phyloP scores from a whole-genome alignment of 257 asterid species.

The Penstemon barbatus region DNA sequence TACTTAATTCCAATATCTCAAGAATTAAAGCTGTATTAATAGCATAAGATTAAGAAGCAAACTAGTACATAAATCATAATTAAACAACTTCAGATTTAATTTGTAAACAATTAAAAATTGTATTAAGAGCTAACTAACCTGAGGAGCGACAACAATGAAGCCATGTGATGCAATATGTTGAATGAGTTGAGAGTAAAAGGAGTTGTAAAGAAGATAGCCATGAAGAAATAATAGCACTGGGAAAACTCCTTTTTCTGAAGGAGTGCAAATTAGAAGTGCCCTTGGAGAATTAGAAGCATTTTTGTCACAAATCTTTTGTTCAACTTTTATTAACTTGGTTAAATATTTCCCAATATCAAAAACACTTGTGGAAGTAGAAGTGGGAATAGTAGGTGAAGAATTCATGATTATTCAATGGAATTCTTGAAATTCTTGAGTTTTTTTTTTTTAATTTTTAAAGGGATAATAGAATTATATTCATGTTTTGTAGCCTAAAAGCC shows the following conservation, averaged over 20 bases:
- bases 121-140: constrained; percentile 40
- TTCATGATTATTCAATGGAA: constrained; percentile 32
- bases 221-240: constrained; percentile 75
- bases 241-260: constrained; percentile 53
- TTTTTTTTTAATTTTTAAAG: neutral
- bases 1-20: neutral
- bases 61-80: too few relatives aligned
- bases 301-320: constrained; percentile 23
- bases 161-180: constrained; percentile 86
- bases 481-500: constrained; percentile 33
- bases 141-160: constrained; percentile 80
- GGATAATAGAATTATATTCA: constrained; percentile 28
- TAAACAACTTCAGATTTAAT: too few relatives aligned
- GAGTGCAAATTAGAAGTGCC: constrained; percentile 60
- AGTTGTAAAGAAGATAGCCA: constrained; percentile 78
- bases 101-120: neutral
- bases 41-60: neutral
- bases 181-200: constrained; percentile 81
- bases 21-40: neutral
- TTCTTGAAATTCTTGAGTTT: neutral
- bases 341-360: constrained; percentile 46
- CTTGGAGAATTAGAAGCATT: constrained; percentile 37
- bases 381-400: constrained; percentile 29
- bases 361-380: constrained; percentile 35
- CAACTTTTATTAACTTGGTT: constrained; percentile 41